A percentile compares a stretch with the other conserved stretches of the same genome.
Evolutionary conservation across 331 rosid genomes (phyloP).

Genomic region (Quercus lobata): DNA sequence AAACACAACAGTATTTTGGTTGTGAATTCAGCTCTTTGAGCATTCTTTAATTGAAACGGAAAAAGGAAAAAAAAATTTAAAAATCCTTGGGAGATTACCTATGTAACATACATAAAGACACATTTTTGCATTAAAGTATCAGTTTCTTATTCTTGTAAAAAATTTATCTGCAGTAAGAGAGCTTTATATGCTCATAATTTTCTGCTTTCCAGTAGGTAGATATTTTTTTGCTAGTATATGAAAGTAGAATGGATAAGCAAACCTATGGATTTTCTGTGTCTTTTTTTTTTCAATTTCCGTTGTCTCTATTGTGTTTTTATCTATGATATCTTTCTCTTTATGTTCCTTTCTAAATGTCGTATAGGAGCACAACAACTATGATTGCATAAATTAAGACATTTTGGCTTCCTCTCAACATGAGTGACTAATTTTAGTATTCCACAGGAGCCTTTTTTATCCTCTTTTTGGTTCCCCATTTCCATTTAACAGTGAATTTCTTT

Average conservation of each 20-base stretch:
- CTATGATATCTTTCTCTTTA: neutral
- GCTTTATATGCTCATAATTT: too few relatives aligned
- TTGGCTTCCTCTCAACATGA: neutral
- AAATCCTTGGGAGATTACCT: neutral
- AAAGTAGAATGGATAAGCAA: too few relatives aligned
- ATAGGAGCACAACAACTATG: neutral
- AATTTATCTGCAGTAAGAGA: too few relatives aligned
- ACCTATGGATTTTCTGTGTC: too few relatives aligned
- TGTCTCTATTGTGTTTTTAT: too few relatives aligned
- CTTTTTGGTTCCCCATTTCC: neutral
- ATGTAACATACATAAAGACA: neutral
- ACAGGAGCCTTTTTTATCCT: neutral
- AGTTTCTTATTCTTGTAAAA: too few relatives aligned
- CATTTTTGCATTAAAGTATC: neutral
- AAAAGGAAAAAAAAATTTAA: neutral
- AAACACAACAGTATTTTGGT: too few relatives aligned
- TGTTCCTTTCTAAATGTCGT: neutral
- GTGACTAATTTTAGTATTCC: neutral
- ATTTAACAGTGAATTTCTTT: too few relatives aligned
- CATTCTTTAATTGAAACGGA: neutral
- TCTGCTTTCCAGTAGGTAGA: too few relatives aligned
- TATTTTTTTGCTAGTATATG: too few relatives aligned
- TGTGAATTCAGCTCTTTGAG: neutral
- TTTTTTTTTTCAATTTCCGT: too few relatives aligned
- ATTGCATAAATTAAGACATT: neutral